These are phyloP conservation scores for Ananas comosus DNA, from an alignment of 176 grass and related monocot genomes.

Conservation along the genomic window DNA sequence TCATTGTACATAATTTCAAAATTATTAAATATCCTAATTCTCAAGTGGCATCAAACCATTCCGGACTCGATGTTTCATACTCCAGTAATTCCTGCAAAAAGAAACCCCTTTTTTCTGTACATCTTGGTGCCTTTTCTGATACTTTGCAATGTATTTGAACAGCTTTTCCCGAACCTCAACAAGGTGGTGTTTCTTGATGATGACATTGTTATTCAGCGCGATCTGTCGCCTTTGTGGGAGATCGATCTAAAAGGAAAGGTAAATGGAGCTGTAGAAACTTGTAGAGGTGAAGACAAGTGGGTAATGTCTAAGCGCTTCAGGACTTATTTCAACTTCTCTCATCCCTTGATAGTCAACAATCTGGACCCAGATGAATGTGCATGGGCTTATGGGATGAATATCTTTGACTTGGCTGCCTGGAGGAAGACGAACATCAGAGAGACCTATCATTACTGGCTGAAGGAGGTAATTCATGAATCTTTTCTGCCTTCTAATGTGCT, in stretches of 20 bases:
- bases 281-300: constrained; percentile 77
- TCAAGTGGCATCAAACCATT: neutral
- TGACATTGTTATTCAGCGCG: constrained; percentile 74
- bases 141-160: constrained; percentile 29
- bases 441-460: constrained; percentile 89
- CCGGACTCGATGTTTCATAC: neutral
- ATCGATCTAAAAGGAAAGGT: constrained; percentile 76
- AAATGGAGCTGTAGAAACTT: constrained; percentile 87
- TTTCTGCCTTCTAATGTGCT: neutral
- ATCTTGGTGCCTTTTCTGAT: constrained; percentile 14
- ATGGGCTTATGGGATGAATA: constrained; percentile 93
- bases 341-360: constrained; percentile 58
- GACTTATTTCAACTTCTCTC: constrained; percentile 94
- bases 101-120: neutral
- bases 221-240: constrained; percentile 73
- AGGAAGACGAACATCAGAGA: constrained; percentile 80
- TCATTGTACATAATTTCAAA: neutral
- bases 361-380: constrained; percentile 86
- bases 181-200: constrained; percentile 95
- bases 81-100: neutral
- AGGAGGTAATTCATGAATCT: constrained; percentile 45
- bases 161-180: constrained; percentile 85
- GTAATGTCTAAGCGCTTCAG: constrained; percentile 90
- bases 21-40: neutral
- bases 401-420: constrained; percentile 76